These are phyloP conservation scores for Chrysopogon serrulatus DNA, from an alignment of 176 grass and related monocot species.

Conservation along the genomic window DNA sequence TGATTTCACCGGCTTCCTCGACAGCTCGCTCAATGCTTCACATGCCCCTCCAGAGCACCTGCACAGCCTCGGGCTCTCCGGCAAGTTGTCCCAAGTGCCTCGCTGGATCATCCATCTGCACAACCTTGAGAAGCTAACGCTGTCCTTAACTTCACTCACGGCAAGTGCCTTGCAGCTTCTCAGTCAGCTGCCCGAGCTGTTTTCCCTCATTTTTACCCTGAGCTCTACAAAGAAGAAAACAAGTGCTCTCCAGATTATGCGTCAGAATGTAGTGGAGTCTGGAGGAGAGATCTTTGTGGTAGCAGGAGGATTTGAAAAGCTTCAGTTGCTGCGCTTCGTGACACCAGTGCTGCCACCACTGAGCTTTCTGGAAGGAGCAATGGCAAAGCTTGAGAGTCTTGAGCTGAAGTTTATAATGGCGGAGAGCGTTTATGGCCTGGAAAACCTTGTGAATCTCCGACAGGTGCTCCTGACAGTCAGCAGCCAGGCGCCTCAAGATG, in stretches of 20 bases:
- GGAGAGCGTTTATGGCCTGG: neutral
- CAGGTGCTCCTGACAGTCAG: slow-evolving; percentile 3
- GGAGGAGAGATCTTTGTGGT: neutral
- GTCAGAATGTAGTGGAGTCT: neutral
- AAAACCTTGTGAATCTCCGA: neutral
- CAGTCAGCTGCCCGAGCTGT: neutral
- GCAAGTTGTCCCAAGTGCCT: neutral
- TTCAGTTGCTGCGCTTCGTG: too few species aligned
- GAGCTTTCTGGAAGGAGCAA: neutral
- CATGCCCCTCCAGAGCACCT: neutral
- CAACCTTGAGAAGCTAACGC: slow-evolving; percentile 12
- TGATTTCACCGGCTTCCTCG: slow-evolving; percentile 9
- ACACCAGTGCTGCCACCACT: neutral
- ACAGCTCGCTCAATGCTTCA: neutral
- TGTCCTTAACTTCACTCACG: slow-evolving; percentile 6
- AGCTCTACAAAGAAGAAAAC: rapidly evolving
- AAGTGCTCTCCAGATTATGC: neutral
- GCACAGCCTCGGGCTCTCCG: neutral
- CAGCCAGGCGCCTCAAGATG: neutral
- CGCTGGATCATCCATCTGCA: neutral
- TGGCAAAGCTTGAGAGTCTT: slow-evolving; percentile 16
- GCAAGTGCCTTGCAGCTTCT: neutral
- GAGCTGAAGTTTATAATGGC: neutral
- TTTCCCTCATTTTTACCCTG: neutral
- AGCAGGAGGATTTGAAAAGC: neutral